phyloP scores from a whole-genome alignment of 768 basidiomycete species.

The Baorangia bicolor region DNA sequence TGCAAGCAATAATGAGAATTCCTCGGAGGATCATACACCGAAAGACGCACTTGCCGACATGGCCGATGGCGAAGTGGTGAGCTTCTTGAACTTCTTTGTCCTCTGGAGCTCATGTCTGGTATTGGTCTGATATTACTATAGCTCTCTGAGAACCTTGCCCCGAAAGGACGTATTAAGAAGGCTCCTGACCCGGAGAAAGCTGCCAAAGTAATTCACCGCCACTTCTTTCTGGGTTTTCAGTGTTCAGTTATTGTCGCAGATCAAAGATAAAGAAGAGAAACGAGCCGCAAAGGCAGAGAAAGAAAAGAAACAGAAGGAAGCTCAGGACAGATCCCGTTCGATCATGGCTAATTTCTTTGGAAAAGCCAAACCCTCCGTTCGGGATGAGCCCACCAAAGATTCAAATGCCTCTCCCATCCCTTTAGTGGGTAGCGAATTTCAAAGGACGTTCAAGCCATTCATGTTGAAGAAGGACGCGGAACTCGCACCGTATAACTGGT shows the following conservation, averaged over 20 bases:
- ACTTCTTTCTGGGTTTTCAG: neutral
- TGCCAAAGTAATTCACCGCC: constrained; percentile 23
- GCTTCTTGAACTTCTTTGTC: constrained; percentile 5
- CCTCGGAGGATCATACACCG: constrained; percentile 26
- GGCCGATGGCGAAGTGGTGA: constrained; percentile 42
- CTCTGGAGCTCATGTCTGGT: neutral
- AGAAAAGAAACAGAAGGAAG: constrained; percentile 69
- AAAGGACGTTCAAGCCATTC: constrained; percentile 77
- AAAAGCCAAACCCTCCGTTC: constrained; percentile 47
- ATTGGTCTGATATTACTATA: neutral
- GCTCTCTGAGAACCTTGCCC: constrained; percentile 27
- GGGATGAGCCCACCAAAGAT: constrained; percentile 24
- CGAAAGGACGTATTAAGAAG: constrained; percentile 49
- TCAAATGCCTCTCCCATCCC: constrained; percentile 31
- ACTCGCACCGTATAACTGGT: constrained; percentile 75
- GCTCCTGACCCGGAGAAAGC: constrained; percentile 53
- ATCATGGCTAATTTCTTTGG: constrained; percentile 79
- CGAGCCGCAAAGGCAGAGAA: constrained; percentile 68
- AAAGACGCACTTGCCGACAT: constrained; percentile 31
- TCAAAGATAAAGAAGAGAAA: constrained; percentile 66
- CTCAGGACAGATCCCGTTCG: constrained; percentile 69
- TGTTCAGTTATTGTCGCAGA: constrained; percentile 39
- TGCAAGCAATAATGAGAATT: neutral
- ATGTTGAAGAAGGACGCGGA: constrained; percentile 70
- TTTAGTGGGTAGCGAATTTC: constrained; percentile 60